Conservation (phyloP, 331 rosid genomes). For the Quercus tomentella region DNA sequence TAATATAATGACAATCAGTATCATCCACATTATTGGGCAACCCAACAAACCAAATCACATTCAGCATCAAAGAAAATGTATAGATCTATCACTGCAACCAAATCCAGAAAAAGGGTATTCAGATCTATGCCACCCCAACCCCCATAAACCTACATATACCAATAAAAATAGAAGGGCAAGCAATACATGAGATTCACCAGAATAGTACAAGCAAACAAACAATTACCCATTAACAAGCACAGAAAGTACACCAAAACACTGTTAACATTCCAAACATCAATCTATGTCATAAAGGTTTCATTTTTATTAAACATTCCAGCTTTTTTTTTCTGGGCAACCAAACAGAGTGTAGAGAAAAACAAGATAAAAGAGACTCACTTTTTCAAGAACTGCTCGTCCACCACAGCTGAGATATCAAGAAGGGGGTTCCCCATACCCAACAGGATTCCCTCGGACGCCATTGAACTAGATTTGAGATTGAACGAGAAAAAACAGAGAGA, state of each 20-base stretch:
- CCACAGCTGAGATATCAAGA: constrained; percentile 86
- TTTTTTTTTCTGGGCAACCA: not conserved
- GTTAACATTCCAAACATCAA: too few species aligned
- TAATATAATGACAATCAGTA: not conserved
- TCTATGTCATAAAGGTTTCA: too few species aligned
- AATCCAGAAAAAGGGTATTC: not conserved
- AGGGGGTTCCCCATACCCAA: constrained; percentile 97
- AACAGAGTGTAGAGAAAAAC: not conserved
- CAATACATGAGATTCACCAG: not conserved
- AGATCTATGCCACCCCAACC: not conserved
- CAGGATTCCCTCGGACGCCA: constrained; percentile 69
- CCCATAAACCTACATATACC: not conserved
- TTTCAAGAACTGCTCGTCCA: constrained; percentile 59
- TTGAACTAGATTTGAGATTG: not conserved
- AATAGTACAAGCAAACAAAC: not conserved
- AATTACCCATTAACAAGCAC: not conserved
- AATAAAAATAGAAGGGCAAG: not conserved
- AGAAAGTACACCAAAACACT: not conserved
- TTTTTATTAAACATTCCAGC: too few species aligned
- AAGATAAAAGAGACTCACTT: constrained; percentile 30
- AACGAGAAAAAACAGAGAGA: not conserved
- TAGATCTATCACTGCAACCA: not conserved
- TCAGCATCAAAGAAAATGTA: not conserved
- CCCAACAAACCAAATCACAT: not conserved
- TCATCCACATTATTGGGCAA: not conserved